Evolutionary conservation across 2,329 filamentous ascomycete genomes (phyloP).

Genomic region (Penicillium sp.): DNA sequence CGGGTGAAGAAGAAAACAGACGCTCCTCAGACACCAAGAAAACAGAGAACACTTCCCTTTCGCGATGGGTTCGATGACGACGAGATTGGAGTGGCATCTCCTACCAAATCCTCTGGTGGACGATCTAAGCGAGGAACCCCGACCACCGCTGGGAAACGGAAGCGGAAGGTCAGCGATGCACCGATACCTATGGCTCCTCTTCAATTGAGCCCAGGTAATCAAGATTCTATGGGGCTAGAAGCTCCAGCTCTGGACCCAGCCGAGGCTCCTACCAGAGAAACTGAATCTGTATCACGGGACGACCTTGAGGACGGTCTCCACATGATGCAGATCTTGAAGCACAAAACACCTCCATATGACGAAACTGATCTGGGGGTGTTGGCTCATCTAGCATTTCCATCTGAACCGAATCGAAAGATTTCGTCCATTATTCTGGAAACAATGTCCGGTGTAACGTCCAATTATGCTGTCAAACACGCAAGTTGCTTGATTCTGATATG

Average conservation of each 20-base stretch:
- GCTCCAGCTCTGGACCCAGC: slow-evolving; percentile 20
- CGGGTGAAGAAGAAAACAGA: slow-evolving; percentile 33
- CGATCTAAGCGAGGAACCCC: slow-evolving; percentile 53
- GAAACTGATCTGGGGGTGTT: slow-evolving; percentile 55
- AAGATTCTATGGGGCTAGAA: background rate
- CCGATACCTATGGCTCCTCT: slow-evolving; percentile 45
- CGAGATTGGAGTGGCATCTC: slow-evolving; percentile 54
- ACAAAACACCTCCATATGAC: slow-evolving; percentile 46
- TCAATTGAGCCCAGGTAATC: slow-evolving; percentile 31
- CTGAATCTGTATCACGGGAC: slow-evolving; percentile 4
- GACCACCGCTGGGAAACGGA: slow-evolving; percentile 55
- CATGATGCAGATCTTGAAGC: slow-evolving; percentile 54
- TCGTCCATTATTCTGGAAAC: slow-evolving; percentile 54
- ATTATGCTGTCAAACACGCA: slow-evolving; percentile 48
- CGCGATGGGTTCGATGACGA: slow-evolving; percentile 63
- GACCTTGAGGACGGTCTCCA: slow-evolving; percentile 33
- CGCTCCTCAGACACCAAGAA: slow-evolving; percentile 49
- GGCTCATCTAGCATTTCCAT: slow-evolving; percentile 51
- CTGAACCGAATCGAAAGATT: slow-evolving; percentile 44
- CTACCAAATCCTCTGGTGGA: slow-evolving; percentile 45
- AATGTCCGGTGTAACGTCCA: slow-evolving; percentile 40
- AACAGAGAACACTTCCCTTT: slow-evolving; percentile 44
- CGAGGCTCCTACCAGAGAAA: slow-evolving; percentile 8
- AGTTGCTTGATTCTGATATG: slow-evolving; percentile 52
- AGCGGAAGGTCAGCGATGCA: slow-evolving; percentile 50